Conservation (phyloP, 768 basidiomycete genomes). For the Termitomyces sp. region DNA sequence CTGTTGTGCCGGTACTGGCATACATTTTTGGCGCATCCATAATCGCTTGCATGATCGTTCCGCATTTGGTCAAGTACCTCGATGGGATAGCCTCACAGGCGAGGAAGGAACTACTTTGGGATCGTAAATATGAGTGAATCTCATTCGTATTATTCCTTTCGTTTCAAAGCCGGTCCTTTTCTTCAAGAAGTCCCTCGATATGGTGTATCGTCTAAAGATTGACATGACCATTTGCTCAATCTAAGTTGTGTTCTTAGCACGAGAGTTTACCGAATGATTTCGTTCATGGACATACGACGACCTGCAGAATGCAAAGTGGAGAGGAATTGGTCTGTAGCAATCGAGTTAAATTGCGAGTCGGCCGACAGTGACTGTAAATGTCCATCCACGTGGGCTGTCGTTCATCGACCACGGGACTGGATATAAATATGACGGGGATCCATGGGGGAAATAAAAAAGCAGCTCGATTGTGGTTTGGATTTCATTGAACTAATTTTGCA, state of each 20-base stretch:
- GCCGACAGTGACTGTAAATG: not conserved
- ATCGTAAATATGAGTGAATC: constrained; percentile 3
- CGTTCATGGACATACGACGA: not conserved
- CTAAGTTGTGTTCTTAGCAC: not conserved
- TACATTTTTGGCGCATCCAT: constrained; percentile 23
- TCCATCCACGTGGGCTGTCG: not conserved
- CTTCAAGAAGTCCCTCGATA: not conserved
- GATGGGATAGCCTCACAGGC: constrained; percentile 19
- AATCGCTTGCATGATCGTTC: constrained; percentile 17
- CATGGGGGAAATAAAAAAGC: not conserved
- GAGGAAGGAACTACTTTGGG: constrained; percentile 14
- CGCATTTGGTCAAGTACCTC: constrained; percentile 19
- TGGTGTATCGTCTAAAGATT: not conserved
- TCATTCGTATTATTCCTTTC: not conserved
- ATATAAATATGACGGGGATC: not conserved
- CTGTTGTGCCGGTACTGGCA: constrained; percentile 33
- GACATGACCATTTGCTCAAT: not conserved
- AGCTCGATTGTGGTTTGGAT: not conserved
- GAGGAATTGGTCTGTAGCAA: not conserved
- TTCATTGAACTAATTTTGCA: not conserved
- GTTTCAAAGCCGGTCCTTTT: not conserved
- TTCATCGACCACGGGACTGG: not conserved
- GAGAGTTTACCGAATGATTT: not conserved
- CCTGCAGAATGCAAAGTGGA: not conserved
- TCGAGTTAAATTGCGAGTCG: not conserved